phyloP scores from a whole-genome alignment of 2,329 filamentous ascomycete species.

The Clonostachys sp. region DNA sequence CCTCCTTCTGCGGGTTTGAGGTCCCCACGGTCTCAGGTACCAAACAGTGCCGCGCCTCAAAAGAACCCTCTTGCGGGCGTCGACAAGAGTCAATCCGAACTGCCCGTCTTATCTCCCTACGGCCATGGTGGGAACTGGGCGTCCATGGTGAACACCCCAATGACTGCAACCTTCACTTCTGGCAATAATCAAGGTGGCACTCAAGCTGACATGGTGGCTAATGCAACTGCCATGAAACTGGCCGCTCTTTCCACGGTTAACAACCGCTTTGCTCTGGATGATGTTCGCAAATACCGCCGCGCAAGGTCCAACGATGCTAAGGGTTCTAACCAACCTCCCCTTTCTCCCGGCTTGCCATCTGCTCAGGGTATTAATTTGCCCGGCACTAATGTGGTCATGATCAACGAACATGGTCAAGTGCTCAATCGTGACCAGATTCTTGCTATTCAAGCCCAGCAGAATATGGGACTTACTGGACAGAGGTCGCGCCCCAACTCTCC shows the following conservation, averaged over 20 bases:
- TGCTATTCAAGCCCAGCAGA: slow-evolving; percentile 68
- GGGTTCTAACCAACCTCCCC: slow-evolving; percentile 51
- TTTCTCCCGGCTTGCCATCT: slow-evolving; percentile 56
- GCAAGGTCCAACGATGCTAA: slow-evolving; percentile 83
- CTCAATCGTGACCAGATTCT: slow-evolving; percentile 81
- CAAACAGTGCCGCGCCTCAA: slow-evolving; percentile 69
- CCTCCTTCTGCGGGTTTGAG: slow-evolving; percentile 69
- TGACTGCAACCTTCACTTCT: slow-evolving; percentile 74
- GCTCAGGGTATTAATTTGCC: slow-evolving; percentile 56
- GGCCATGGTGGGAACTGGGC: slow-evolving; percentile 90
- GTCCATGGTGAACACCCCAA: slow-evolving; percentile 96
- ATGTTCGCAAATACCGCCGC: slow-evolving; percentile 93
- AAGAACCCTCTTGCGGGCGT: slow-evolving; percentile 72
- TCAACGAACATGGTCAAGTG: slow-evolving; percentile 88
- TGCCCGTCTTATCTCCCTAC: slow-evolving; percentile 84
- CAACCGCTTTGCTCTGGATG: slow-evolving; percentile 94
- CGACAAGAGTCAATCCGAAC: slow-evolving; percentile 63
- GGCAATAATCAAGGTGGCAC: slow-evolving; percentile 42
- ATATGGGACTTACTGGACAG: slow-evolving; percentile 57
- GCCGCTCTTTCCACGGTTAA: slow-evolving; percentile 96
- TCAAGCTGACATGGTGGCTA: slow-evolving; percentile 97
- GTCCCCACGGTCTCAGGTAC: slow-evolving; percentile 70
- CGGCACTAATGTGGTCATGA: slow-evolving; percentile 81
- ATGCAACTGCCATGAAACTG: slow-evolving; percentile 98
- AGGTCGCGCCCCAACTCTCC: slow-evolving; percentile 88